phyloP scores from a whole-genome alignment of 257 asterid genomes.

The Asclepias syriaca region DNA sequence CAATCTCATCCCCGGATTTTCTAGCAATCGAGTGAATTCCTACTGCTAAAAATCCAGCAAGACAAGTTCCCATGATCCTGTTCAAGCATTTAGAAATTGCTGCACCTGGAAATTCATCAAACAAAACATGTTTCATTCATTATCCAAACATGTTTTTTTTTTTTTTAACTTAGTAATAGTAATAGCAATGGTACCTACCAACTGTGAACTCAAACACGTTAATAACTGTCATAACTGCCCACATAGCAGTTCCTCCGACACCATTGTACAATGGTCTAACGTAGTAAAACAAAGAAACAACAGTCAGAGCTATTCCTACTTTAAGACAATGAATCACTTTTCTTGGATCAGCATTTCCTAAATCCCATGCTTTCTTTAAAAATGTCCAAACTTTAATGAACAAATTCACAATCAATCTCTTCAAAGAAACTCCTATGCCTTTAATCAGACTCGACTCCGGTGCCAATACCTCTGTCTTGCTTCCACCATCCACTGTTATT shows the following conservation, averaged over 20 bases:
- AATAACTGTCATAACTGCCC: conserved; percentile 48
- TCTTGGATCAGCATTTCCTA: conserved; percentile 31
- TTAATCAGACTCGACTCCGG: conserved; percentile 3
- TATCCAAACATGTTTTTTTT: not conserved
- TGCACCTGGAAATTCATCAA: conserved; percentile 28
- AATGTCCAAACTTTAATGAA: conserved; percentile 17
- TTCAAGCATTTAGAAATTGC: conserved; percentile 34
- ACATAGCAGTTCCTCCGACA: conserved; percentile 44
- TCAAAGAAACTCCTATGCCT: not conserved
- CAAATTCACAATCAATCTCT: conserved; percentile 13
- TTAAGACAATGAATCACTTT: conserved; percentile 34
- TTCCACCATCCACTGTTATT: conserved; percentile 20
- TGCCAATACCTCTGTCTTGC: not conserved
- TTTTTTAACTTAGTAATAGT: no score
- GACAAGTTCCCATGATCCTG: conserved; percentile 31
- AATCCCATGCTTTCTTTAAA: conserved; percentile 25
- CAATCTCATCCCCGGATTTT: conserved; percentile 25
- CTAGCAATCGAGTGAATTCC: conserved; percentile 37
- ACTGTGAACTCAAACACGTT: conserved; percentile 38
- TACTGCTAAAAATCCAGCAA: conserved; percentile 36
- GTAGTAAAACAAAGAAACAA: conserved; percentile 35
- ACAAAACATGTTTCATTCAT: not conserved
- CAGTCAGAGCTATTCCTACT: conserved; percentile 33
- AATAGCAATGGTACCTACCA: conserved; percentile 20
- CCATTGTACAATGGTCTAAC: conserved; percentile 44